phyloP scores from a whole-genome alignment of 208 protist species.

The Angomonas desouzai region DNA sequence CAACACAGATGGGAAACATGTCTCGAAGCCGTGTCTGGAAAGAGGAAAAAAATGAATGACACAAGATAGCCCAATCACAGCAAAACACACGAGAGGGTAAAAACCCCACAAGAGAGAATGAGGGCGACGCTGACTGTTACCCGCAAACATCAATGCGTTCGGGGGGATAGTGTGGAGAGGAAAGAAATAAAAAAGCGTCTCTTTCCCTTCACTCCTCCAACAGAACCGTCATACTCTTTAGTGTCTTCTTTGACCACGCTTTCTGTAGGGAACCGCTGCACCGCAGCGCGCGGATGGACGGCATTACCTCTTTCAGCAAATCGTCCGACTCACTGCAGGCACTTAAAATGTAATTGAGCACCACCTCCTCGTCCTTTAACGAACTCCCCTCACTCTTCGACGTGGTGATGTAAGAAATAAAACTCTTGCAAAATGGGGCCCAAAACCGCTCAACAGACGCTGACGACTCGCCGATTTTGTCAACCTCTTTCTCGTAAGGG shows the following conservation, averaged over 20 bases:
- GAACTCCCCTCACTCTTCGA: not conserved
- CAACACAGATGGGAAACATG: too few species aligned
- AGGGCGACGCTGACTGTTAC: too few species aligned
- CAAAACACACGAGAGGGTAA: too few species aligned
- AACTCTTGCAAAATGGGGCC: not conserved
- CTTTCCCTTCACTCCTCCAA: slow-evolving; percentile 11
- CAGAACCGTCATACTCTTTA: slow-evolving; percentile 43
- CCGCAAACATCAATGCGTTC: not conserved
- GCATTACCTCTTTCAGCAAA: slow-evolving; percentile 35
- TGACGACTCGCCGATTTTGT: not conserved
- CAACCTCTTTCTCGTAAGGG: not conserved
- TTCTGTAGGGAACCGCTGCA: slow-evolving; percentile 2
- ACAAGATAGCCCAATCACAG: too few species aligned
- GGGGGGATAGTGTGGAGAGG: not conserved
- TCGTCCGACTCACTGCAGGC: slow-evolving; percentile 51
- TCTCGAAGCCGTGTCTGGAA: too few species aligned
- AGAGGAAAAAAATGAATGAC: too few species aligned
- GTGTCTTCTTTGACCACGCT: slow-evolving; percentile 33
- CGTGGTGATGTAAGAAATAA: not conserved
- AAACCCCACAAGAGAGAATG: too few species aligned
- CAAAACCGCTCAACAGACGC: not conserved
- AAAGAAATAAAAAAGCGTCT: not conserved
- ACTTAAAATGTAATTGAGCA: slow-evolving; percentile 41
- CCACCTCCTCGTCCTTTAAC: slow-evolving; percentile 18
- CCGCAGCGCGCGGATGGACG: slow-evolving; percentile 12